Evolutionary conservation across 345 rosid genomes (phyloP).

Genomic region (Hibiscus tridactylites): DNA sequence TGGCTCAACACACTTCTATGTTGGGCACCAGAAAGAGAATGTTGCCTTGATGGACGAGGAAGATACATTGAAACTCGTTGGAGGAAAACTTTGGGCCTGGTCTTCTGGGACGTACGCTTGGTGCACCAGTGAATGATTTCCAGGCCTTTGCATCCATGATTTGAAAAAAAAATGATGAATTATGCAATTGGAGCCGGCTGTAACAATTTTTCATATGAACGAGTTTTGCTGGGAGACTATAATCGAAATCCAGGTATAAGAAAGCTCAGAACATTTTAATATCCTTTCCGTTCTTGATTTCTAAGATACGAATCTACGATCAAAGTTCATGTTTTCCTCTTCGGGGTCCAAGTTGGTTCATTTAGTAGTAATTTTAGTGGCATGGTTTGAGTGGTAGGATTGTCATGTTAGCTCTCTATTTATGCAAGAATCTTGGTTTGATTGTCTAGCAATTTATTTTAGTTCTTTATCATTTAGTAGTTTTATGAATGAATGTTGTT

Average conservation of each 20-base stretch:
- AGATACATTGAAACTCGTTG: conserved; percentile 4
- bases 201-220: conserved; percentile 1
- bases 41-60: conserved; percentile 14
- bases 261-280: conserved; percentile 14
- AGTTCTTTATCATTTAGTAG: not conserved
- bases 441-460: not conserved
- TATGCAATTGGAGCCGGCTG: conserved; percentile 2
- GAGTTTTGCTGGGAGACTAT: conserved; percentile 5
- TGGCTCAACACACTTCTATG: conserved; percentile 5
- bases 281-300: conserved; percentile 1
- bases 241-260: conserved; percentile 13
- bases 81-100: conserved; percentile 15
- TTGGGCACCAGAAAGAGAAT: conserved; percentile 8
- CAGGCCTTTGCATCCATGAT: conserved; percentile 13
- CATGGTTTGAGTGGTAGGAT: conserved; percentile 1
- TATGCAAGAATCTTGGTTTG: conserved; percentile 1
- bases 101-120: not conserved
- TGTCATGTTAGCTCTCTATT: not conserved
- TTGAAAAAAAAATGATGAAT: conserved; percentile 1
- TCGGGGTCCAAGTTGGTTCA: conserved; percentile 7
- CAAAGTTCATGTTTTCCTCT: conserved; percentile 1
- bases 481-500: not conserved
- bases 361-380: not conserved
- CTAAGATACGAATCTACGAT: conserved; percentile 2
- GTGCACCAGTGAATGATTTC: conserved; percentile 9